These are phyloP conservation scores for Fusarium graminum DNA, from an alignment of 2,329 filamentous ascomycete genomes.

Conservation along the genomic window DNA sequence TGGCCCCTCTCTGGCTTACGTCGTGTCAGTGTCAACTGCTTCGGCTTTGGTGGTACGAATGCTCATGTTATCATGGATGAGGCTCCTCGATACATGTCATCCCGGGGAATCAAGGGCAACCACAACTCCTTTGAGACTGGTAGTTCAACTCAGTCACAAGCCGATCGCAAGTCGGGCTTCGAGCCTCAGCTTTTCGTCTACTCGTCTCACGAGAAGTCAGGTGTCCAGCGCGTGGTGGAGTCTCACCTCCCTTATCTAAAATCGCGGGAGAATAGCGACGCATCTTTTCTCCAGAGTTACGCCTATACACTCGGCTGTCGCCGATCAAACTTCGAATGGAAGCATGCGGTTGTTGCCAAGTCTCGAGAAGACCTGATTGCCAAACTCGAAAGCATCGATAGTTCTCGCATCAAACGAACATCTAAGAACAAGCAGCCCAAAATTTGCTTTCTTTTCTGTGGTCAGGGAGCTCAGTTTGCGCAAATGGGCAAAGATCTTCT, in stretches of 20 bases:
- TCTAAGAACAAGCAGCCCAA: constrained; percentile 47
- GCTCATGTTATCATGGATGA: constrained; percentile 66
- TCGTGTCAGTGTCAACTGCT: constrained; percentile 68
- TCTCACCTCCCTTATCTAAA: constrained; percentile 54
- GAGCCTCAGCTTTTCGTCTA: constrained; percentile 58
- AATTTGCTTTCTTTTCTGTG: constrained; percentile 59
- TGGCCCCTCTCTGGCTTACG: constrained; percentile 62
- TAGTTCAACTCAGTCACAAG: background rate
- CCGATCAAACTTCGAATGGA: constrained; percentile 61
- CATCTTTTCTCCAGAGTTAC: constrained; percentile 55
- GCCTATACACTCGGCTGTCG: constrained; percentile 62
- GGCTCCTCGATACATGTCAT: constrained; percentile 57
- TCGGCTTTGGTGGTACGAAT: constrained; percentile 71
- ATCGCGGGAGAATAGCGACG: constrained; percentile 17
- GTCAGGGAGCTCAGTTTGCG: constrained; percentile 60
- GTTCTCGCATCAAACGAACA: constrained; percentile 42
- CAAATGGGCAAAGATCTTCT: constrained; percentile 59
- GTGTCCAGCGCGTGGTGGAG: constrained; percentile 54
- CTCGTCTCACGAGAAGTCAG: constrained; percentile 60
- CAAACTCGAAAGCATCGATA: constrained; percentile 46
- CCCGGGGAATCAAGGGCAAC: constrained; percentile 53
- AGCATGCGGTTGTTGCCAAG: constrained; percentile 54
- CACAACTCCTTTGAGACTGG: constrained; percentile 51
- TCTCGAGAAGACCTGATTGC: constrained; percentile 52
- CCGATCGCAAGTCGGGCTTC: background rate